Base-by-base conservation (phyloP, 1,284 basidiomycete genomes). In the Puccinia brachypodii region DNA sequence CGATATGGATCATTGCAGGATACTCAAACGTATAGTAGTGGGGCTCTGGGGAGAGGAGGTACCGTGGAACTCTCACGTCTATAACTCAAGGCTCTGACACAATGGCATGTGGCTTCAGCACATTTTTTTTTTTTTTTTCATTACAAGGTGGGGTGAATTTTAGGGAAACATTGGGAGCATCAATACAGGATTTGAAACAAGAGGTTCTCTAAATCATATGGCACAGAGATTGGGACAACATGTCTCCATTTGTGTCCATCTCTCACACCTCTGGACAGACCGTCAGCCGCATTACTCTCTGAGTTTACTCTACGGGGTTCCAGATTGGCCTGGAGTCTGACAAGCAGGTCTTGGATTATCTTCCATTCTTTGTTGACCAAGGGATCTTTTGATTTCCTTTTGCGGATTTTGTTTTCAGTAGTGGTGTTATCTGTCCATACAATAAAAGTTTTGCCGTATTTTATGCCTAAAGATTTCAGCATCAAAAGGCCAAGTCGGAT, bases 371-470 rank as follows among this genome's bases (percentile, higher is more conserved):
- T 22, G 14, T 69, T 69, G 2, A 69, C 66, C 7, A 13, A 38
- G 6, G 2, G 22, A 33, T 69, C 36, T 40, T 14, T 40, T 2
- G 66, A 69, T 28, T 69, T 69, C 14, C 14, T 40, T 7, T 69
- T 69, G 19, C 36, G n/a, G 1, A 69, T 28, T 1, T 4, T 14
- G 22, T n/a, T 44, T 69, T 68, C 64, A 22, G 64, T 19, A 6
- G 64, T 68, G 1, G 64, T 68, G 14, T 68, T 68, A 14, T 68
- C 28, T 16, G 64, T 68, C 64, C 64, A 68, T 3, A 68, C 64
- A 3, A 68, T 38, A 7, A 68, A 25, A 19, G 16, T 69, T 28
- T 40, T 38, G 3, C 66, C 66, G 19, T 42, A 7, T 19, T 42
- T n/a, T 6, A 69, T 14, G 2, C 28, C 44, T 25, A 69, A n/a